Conservation (phyloP, 352 stramenopile species). For the Globisporangium abappressorium region DNA sequence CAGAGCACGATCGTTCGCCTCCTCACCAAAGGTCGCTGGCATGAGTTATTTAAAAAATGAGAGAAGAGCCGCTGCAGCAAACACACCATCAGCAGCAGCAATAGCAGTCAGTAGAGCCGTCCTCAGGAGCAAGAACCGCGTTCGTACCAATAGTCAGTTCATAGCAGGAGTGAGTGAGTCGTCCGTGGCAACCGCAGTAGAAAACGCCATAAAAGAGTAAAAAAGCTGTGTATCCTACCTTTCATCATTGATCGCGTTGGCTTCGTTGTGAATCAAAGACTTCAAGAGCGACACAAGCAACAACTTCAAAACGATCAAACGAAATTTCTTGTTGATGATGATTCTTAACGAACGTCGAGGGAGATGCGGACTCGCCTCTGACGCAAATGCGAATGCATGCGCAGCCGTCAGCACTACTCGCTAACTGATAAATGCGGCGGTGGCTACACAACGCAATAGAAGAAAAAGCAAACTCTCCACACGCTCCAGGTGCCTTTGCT, state of each 20-base stretch:
- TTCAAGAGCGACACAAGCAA: background rate
- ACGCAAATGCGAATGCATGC: background rate
- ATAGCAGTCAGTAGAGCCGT: background rate
- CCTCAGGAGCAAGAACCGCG: background rate
- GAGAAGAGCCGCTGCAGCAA: background rate
- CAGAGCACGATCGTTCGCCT: background rate
- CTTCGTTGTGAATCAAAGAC: background rate
- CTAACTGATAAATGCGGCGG: conserved; percentile 7
- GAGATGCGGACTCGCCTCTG: background rate
- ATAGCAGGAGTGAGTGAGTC: background rate
- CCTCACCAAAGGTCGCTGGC: background rate
- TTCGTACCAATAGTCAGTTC: background rate
- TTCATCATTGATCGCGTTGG: background rate
- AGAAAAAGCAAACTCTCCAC: conserved; percentile 5
- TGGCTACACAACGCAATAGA: background rate
- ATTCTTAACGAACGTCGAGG: background rate
- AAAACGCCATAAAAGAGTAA: conserved; percentile 5
- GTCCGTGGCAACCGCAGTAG: background rate
- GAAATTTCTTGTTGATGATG: conserved; percentile 1
- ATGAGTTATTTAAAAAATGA: background rate
- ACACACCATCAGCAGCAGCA: background rate
- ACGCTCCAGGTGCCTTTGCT: background rate
- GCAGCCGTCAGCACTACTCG: background rate
- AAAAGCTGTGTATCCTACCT: conserved; percentile 8
- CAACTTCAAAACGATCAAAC: background rate